Percentiles rank a stretch among this genome's conserved stretches.
Conservation (phyloP, 2,329 filamentous ascomycete species). For the Dactylellina parvicollis region DNA sequence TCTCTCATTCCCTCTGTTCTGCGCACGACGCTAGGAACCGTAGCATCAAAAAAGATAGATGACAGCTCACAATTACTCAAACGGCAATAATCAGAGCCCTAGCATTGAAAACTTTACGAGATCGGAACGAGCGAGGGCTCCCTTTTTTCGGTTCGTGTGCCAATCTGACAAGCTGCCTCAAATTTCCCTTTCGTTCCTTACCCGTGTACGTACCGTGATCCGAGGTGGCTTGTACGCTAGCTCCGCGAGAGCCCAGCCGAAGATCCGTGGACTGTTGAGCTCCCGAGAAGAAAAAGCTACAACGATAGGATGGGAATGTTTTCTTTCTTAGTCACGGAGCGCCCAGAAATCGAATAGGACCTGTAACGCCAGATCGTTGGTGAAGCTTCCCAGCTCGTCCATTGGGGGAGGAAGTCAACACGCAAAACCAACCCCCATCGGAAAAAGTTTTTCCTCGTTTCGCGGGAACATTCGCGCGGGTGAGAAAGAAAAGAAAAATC, state of each 20-base stretch:
- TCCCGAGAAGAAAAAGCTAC: no score
- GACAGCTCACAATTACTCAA: constrained; percentile 40
- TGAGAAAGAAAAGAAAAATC: constrained; percentile 5
- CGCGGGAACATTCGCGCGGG: constrained; percentile 13
- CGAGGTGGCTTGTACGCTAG: constrained; percentile 1
- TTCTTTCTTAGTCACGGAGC: constrained; percentile 10
- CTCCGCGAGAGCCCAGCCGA: background rate
- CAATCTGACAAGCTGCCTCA: constrained; percentile 37
- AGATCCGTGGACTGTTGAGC: constrained; percentile 28
- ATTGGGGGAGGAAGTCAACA: background rate
- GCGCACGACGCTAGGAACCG: background rate
- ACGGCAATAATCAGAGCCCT: no score
- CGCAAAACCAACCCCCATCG: background rate
- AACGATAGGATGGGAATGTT: no score
- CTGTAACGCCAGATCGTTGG: constrained; percentile 4
- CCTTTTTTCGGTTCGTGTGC: constrained; percentile 21
- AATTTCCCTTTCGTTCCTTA: background rate
- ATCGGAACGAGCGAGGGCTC: constrained; percentile 3
- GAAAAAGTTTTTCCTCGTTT: background rate
- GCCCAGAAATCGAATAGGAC: no score
- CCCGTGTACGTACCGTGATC: background rate
- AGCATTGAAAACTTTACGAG: constrained; percentile 2
- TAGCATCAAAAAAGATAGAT: constrained; percentile 16
- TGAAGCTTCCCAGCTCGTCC: constrained; percentile 4
- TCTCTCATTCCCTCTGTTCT: no score